Conservation (phyloP, 2,329 filamentous ascomycete genomes). For the Ophiostoma sp. region DNA sequence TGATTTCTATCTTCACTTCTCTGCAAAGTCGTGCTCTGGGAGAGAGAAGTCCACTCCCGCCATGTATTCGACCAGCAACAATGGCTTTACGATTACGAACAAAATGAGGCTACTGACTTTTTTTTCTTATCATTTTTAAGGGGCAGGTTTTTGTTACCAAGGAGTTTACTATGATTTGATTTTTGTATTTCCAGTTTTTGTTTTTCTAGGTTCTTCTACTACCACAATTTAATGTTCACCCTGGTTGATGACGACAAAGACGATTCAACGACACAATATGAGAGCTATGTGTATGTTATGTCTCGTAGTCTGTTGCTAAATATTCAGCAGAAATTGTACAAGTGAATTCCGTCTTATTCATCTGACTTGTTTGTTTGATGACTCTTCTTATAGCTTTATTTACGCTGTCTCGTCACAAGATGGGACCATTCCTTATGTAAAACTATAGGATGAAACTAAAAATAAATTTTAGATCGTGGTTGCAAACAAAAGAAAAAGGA, state of each 20-base stretch:
- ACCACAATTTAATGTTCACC: constrained; percentile 3
- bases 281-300: no score
- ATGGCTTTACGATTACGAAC: neutral
- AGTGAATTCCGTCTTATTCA: no score
- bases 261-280: neutral
- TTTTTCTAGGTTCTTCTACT: neutral
- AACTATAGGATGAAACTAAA: no score
- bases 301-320: no score
- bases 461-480: no score
- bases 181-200: neutral
- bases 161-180: neutral
- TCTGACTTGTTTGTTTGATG: no score
- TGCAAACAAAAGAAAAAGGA: no score
- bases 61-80: neutral
- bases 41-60: neutral
- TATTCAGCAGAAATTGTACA: no score
- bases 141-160: neutral
- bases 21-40: neutral
- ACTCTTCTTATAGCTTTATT: no score
- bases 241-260: neutral
- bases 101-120: neutral
- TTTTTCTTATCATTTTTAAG: neutral
- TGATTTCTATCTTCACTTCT: neutral
- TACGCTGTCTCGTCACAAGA: no score
- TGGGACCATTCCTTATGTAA: no score